A percentile compares a stretch with the other conserved stretches of the same genome.
These are phyloP conservation scores for Xylaria nigripes DNA, from an alignment of 495 filamentous ascomycete genomes.

Conservation along the genomic window DNA sequence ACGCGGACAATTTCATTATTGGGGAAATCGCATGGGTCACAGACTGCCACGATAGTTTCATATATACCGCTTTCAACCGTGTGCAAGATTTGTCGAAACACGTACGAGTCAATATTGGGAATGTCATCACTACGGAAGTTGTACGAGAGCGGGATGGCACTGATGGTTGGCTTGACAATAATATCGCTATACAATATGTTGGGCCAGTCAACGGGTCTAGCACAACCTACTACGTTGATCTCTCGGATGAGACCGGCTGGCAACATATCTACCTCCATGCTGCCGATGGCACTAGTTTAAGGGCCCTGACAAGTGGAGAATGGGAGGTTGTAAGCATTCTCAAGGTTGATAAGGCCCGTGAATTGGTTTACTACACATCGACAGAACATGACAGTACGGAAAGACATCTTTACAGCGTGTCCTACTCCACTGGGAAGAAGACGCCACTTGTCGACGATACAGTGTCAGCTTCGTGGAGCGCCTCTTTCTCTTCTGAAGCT, in stretches of 20 bases:
- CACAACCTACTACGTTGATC: slow-evolving; percentile 43
- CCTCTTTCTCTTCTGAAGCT: slow-evolving; percentile 45
- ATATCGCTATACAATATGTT: slow-evolving; percentile 41
- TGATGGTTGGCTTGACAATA: slow-evolving; percentile 52
- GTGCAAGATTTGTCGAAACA: slow-evolving; percentile 50
- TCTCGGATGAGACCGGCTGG: slow-evolving; percentile 49
- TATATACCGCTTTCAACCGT: slow-evolving; percentile 49
- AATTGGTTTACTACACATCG: slow-evolving; percentile 47
- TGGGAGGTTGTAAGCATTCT: slow-evolving; percentile 47
- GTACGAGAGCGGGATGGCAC: slow-evolving; percentile 45
- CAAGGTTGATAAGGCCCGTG: slow-evolving; percentile 41
- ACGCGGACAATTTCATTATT: slow-evolving; percentile 44
- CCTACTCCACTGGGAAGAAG: slow-evolving; percentile 35
- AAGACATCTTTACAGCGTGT: slow-evolving; percentile 47
- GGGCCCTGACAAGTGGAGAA: slow-evolving; percentile 43
- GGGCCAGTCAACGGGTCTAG: slow-evolving; percentile 26
- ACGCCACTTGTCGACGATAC: slow-evolving; percentile 45
- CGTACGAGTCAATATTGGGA: slow-evolving; percentile 35
- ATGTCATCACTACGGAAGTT: slow-evolving; percentile 34
- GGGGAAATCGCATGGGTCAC: slow-evolving; percentile 53
- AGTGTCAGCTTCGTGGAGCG: slow-evolving; percentile 41
- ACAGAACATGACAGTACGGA: slow-evolving; percentile 49
- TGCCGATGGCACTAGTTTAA: slow-evolving; percentile 35
- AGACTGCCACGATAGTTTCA: slow-evolving; percentile 39
- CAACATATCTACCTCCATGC: slow-evolving; percentile 49